These are phyloP conservation scores for Mortierella sp. DNA, from an alignment of 371 early-diverging fungal species.

Conservation along the genomic window DNA sequence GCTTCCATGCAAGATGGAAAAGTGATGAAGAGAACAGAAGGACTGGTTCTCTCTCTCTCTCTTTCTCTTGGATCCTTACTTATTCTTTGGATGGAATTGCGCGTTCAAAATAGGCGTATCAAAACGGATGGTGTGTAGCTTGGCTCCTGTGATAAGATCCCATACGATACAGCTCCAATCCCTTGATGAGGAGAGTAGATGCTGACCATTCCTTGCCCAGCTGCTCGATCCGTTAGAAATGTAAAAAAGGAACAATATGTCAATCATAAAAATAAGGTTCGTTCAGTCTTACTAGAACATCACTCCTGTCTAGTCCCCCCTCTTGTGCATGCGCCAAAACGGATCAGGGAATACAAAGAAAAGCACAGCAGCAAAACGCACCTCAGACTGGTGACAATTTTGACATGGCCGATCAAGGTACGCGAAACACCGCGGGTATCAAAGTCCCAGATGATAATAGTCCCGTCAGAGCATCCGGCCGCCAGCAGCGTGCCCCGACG, in stretches of 20 bases:
- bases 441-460: slow-evolving; percentile 88
- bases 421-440: slow-evolving; percentile 81
- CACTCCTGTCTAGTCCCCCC: neutral
- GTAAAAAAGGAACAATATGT: neutral
- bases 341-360: no score
- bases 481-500: slow-evolving; percentile 81
- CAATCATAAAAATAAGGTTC: neutral
- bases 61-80: no score
- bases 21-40: neutral
- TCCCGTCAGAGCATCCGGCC: slow-evolving; percentile 85
- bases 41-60: neutral
- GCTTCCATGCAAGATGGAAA: neutral
- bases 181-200: slow-evolving; percentile 73
- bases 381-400: slow-evolving; percentile 81
- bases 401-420: slow-evolving; percentile 78
- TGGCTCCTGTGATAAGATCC: slow-evolving; percentile 75
- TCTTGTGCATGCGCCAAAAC: neutral
- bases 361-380: no score
- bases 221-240: slow-evolving; percentile 40
- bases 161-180: slow-evolving; percentile 91
- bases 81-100: slow-evolving; percentile 77
- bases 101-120: slow-evolving; percentile 72
- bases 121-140: slow-evolving; percentile 69
- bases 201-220: slow-evolving; percentile 78
- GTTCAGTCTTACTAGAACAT: neutral